Base-by-base conservation (phyloP, 208 protist species). In the Crithidia bombi region DNA sequence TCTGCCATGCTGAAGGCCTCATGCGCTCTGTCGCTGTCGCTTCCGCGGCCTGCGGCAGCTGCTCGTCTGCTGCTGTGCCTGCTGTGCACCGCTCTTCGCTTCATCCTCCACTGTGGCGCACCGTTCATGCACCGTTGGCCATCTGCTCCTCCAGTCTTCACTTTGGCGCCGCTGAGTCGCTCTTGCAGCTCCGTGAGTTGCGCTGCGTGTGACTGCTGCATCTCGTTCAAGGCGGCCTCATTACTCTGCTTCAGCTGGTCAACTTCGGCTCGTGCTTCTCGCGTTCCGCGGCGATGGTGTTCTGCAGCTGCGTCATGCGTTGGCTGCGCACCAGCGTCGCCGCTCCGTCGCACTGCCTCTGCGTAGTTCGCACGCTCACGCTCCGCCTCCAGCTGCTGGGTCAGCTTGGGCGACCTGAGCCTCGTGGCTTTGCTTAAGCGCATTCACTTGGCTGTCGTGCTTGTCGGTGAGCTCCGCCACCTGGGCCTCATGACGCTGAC, bases 91-190 rank as follows among this genome's bases (percentile, higher is more conserved):
- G n/a, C n/a, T n/a, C n/a, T n/a, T 5, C 15, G 47, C 51, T 23
- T 3, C 30, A 15, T 5, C 19, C 17, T 56, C 51, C 51, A 17
- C 25, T 11, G 51, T 17, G 36, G 36, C 36, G 36, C 12, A 12
- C 12, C 36, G 36, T 41, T 41, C 9, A 15, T 6, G 36, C 36
- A 41, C 9, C 36, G 12, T 74, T n/a, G n/a, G n/a, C 75, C 1
- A 76, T 41, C 65, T 68, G 50, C 35, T 69, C 26, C 44, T 47
- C n/a, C 30, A 79, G 44, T 61, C 39, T 63, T 47, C 5, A 79
- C n/a, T n/a, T 30, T 46, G 38, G 21, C 44, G 21, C 12, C n/a
- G n/a, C n/a, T n/a, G n/a, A n/a, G n/a, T n/a, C n/a, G n/a, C n/a
- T n/a, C n/a, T n/a, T n/a, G n/a, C n/a, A 43, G 38, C 14, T 7